A percentile compares a stretch with the other conserved stretches of the same genome.
Conservation (phyloP, 1,284 basidiomycete genomes). For the Phellopilus nigrolimitatus region DNA sequence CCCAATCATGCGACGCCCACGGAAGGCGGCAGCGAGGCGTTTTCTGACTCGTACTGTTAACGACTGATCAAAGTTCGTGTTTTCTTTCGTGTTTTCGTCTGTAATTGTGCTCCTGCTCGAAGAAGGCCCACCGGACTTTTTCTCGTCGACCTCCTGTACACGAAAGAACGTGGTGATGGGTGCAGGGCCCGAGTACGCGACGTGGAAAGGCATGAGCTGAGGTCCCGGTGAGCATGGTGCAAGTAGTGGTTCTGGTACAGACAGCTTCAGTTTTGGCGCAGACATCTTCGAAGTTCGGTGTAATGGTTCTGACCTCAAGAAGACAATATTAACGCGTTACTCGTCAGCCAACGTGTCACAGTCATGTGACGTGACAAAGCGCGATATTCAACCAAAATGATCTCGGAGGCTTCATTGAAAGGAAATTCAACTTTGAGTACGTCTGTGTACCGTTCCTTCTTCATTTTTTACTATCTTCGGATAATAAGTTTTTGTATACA, state of each 20-base stretch:
- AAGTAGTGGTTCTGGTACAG: background rate
- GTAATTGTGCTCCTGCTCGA: slow-evolving; percentile 21
- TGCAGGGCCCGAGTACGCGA: slow-evolving; percentile 64
- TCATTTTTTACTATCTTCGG: too few species aligned
- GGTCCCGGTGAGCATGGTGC: slow-evolving; percentile 2
- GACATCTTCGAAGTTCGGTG: background rate
- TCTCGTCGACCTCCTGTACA: slow-evolving; percentile 39
- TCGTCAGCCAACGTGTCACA: background rate
- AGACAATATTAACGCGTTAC: background rate
- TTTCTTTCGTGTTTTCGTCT: slow-evolving; percentile 12
- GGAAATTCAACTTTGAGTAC: too few species aligned
- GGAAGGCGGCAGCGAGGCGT: slow-evolving; percentile 60
- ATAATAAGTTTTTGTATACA: background rate
- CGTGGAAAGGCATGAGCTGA: slow-evolving; percentile 73
- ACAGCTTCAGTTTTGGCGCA: background rate
- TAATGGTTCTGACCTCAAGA: too few species aligned
- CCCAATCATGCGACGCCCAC: slow-evolving; percentile 67
- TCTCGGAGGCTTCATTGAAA: too few species aligned
- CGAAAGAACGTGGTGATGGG: slow-evolving; percentile 70
- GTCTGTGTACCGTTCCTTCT: too few species aligned
- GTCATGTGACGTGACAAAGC: background rate
- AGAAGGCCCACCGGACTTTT: slow-evolving; percentile 30
- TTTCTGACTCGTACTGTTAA: slow-evolving; percentile 25
- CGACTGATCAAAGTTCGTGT: background rate
- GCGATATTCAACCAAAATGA: background rate